A percentile compares a stretch with the other conserved stretches of the same genome.
phyloP scores from a whole-genome alignment of 768 basidiomycete genomes.

The Termitomyces bulborhizus region DNA sequence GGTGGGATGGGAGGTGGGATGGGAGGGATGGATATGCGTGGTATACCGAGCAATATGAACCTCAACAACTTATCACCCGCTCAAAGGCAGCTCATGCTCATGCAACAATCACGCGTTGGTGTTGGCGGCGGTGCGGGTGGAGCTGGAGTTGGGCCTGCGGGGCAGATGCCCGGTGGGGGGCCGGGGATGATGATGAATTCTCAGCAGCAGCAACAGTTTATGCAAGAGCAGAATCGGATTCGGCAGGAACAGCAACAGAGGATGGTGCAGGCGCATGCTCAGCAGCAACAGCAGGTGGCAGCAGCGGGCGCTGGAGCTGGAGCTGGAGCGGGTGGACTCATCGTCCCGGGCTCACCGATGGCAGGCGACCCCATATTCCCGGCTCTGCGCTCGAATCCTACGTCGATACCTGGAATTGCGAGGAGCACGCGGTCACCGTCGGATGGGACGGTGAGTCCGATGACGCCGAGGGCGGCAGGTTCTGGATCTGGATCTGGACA shows the following conservation, averaged over 20 bases:
- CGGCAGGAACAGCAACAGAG: conserved; percentile 10
- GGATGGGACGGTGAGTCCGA: conserved; percentile 47
- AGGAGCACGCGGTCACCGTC: conserved; percentile 73
- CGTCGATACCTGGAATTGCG: conserved; percentile 64
- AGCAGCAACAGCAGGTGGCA: conserved; percentile 27
- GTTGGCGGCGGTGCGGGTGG: conserved; percentile 12
- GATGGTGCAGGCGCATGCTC: conserved; percentile 16
- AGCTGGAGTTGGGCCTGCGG: not conserved
- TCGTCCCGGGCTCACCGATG: conserved; percentile 44
- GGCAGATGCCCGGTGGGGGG: not conserved
- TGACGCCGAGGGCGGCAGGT: conserved; percentile 23
- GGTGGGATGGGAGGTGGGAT: conserved; percentile 16
- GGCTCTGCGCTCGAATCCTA: conserved; percentile 45
- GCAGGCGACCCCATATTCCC: conserved; percentile 35
- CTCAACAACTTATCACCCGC: conserved; percentile 27
- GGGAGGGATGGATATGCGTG: conserved; percentile 16
- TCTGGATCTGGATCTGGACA: no score
- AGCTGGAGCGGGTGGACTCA: conserved; percentile 29
- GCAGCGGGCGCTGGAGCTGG: conserved; percentile 28
- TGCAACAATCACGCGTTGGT: conserved; percentile 21
- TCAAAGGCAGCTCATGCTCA: conserved; percentile 40
- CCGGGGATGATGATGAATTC: conserved; percentile 16
- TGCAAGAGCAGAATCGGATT: conserved; percentile 16
- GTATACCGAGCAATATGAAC: conserved; percentile 20
- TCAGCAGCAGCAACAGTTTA: conserved; percentile 27